Conservation (phyloP, 2,329 filamentous ascomycete genomes). For the Aureobasidium sp. region DNA sequence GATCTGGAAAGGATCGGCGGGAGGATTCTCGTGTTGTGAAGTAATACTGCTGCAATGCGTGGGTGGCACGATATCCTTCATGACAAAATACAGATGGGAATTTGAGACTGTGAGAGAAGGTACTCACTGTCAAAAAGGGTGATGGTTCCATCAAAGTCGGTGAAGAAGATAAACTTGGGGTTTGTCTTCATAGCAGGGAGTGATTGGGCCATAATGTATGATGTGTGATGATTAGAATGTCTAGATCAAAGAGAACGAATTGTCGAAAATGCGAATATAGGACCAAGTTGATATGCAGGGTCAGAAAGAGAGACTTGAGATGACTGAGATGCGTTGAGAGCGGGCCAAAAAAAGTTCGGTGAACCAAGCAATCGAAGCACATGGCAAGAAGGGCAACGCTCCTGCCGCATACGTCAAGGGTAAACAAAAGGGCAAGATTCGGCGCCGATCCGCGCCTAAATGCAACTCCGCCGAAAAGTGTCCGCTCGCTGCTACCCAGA, state of each 20-base stretch:
- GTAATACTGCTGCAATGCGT: background rate
- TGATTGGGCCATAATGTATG: slow-evolving; percentile 24
- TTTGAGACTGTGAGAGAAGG: too few species aligned
- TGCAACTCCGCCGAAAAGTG: background rate
- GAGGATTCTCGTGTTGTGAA: background rate
- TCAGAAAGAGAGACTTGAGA: background rate
- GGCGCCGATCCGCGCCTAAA: background rate
- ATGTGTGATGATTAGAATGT: background rate
- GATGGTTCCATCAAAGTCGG: slow-evolving; percentile 96
- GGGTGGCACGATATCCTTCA: background rate
- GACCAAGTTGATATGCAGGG: background rate
- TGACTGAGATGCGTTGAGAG: slow-evolving; percentile 3
- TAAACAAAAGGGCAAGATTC: slow-evolving; percentile 1
- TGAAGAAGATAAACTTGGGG: slow-evolving; percentile 95
- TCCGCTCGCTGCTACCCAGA: background rate
- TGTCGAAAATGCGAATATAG: background rate
- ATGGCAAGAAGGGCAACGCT: slow-evolving; percentile 1
- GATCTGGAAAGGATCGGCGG: background rate
- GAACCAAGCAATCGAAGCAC: slow-evolving; percentile 11
- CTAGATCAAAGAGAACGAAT: background rate
- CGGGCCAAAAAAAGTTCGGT: slow-evolving; percentile 1
- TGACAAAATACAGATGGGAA: background rate
- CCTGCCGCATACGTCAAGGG: slow-evolving; percentile 2
- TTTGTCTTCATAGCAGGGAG: slow-evolving; percentile 47
- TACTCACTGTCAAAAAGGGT: slow-evolving; percentile 62